Conservation (phyloP, 2,329 filamentous ascomycete genomes). For the Coniosporium tulheliwenetii region DNA sequence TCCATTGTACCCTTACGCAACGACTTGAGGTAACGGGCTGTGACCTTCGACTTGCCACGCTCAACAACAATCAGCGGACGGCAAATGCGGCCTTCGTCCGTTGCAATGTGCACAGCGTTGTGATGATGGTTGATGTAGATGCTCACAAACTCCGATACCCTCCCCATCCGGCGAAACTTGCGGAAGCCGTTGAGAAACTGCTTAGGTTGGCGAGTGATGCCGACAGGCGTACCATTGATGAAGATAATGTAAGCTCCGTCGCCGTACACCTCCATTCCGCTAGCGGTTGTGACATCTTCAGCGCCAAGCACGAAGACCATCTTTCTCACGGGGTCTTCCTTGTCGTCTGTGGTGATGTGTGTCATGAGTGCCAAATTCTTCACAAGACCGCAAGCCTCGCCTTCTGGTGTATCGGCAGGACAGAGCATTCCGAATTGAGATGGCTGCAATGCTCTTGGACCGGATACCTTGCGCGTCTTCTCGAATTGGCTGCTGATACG, state of each 20-base stretch:
- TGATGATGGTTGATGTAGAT: constrained; percentile 93
- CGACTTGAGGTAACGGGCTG: constrained; percentile 59
- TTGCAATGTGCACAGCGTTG: constrained; percentile 83
- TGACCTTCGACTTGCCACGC: constrained; percentile 69
- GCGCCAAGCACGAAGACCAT: constrained; percentile 78
- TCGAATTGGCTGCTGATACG: constrained; percentile 97
- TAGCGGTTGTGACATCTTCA: constrained; percentile 64
- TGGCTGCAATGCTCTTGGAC: constrained; percentile 86
- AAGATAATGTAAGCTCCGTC: constrained; percentile 80
- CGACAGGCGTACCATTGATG: constrained; percentile 88
- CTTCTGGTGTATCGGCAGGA: constrained; percentile 93
- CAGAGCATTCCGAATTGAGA: constrained; percentile 99
- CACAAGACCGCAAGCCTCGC: constrained; percentile 92
- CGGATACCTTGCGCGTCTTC: constrained; percentile 92
- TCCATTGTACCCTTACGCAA: constrained; percentile 70
- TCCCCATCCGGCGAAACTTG: constrained; percentile 71
- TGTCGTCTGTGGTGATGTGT: constrained; percentile 93
- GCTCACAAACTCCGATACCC: constrained; percentile 90
- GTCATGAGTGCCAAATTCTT: constrained; percentile 99
- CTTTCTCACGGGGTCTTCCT: constrained; percentile 77
- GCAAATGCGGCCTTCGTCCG: constrained; percentile 93
- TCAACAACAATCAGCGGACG: constrained; percentile 92
- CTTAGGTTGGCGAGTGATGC: constrained; percentile 73
- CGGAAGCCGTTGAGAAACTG: constrained; percentile 75
- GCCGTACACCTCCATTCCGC: constrained; percentile 74